phyloP scores from a whole-genome alignment of 306 rosid genomes.

The Fagus sylvatica region DNA sequence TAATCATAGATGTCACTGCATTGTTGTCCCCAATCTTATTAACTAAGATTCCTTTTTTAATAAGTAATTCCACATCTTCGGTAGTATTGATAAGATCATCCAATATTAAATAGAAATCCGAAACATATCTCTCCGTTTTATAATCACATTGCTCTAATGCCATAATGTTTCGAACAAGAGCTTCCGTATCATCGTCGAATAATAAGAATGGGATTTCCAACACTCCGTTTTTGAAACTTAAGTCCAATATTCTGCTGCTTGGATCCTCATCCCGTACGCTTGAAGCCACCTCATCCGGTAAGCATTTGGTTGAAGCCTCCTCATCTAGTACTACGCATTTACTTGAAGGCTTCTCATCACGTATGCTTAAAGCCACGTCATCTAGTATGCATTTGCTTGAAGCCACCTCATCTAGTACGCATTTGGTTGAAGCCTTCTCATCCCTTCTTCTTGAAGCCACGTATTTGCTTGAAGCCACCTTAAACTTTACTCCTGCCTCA shows the following conservation, averaged over 20 bases:
- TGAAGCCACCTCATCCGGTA: too few relatives aligned
- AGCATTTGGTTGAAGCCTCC: too few relatives aligned
- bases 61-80: constrained; percentile 23
- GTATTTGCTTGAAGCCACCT: not conserved
- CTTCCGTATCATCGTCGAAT: not conserved
- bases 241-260: not conserved
- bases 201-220: not conserved
- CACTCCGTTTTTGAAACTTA: not conserved
- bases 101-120: not conserved
- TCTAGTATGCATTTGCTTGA: too few relatives aligned
- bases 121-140: not conserved
- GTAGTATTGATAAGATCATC: not conserved
- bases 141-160: constrained; percentile 15
- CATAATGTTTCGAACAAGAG: not conserved
- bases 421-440: too few relatives aligned
- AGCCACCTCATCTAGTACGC: too few relatives aligned
- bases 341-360: too few relatives aligned
- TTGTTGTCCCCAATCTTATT: constrained; percentile 27
- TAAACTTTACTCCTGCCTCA: constrained; percentile 8
- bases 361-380: too few relatives aligned
- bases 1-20: constrained; percentile 28
- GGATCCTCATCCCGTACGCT: too few relatives aligned
- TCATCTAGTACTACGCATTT: too few relatives aligned
- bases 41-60: constrained; percentile 23
- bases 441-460: too few relatives aligned